Base-by-base conservation (phyloP, 805 yeast genomes). In the Saccharomycopsis sp. region DNA sequence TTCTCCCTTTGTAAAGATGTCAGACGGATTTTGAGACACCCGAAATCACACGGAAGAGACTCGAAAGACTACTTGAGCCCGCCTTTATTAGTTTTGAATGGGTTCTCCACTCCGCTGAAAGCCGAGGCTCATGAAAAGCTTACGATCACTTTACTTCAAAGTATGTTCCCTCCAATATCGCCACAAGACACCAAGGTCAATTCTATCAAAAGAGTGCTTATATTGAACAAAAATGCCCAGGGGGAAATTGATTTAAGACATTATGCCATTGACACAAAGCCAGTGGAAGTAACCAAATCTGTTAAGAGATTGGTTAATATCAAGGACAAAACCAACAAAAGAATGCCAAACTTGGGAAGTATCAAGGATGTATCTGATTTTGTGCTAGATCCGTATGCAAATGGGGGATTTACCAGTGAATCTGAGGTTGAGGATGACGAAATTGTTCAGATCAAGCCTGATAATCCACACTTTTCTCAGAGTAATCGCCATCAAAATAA, bases 341-440 rank as follows among this genome's bases (percentile, higher is more conserved):
- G 74, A 22, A 71, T 91, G 62, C 97, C 97, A 51, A 85, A 86
- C 66, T 72, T 92, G 69, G 74, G 82, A 41, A 78, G 75, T 44
- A 84, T 84, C 52, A 75, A 75, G 47, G 98, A 92, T 69, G 88
- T 92, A 47, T 80, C 96, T 5, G 97, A 93, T 65, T 80, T 87
- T 63, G 77, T 93, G 56, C 76, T 90, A 57, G 97, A 91, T 68
- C 91, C 91, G 1, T 88, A 88, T 68, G 85, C 92, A 23, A 83
- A 84, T 42, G 89, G 86, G 41, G 89, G 85, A 1, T 83, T 85
- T 68, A 89, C 97, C 1, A 85, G 94, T 53, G 99, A 93, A 67
- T 87, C 96, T 2, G 99, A 93, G 75, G 84, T 91, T 51, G 98
- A 94, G 67, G 97, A 92, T 61, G 97, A 92, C 64, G 89, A 84